Evolutionary conservation across 306 rosid species (phyloP).

Genomic region (Cucumis cinereus): DNA sequence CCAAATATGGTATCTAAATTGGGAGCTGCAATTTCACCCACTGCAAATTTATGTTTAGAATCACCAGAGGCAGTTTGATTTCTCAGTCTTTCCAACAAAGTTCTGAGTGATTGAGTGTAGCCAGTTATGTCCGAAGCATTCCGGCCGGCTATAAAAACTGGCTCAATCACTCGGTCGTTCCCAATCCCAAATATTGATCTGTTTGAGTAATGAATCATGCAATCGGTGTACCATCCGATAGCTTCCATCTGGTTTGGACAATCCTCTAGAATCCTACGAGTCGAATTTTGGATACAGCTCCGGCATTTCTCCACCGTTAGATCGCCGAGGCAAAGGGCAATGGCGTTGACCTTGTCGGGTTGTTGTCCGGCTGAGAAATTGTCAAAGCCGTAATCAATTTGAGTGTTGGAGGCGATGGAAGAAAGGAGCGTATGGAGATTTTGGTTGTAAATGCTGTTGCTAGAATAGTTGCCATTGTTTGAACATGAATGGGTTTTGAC

Average conservation of each 20-base stretch:
- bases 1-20: neutral
- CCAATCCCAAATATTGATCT: neutral
- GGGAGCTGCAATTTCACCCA: neutral
- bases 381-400: neutral
- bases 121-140: neutral
- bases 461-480: neutral
- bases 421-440: neutral
- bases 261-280: neutral
- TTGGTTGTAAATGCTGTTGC: neutral
- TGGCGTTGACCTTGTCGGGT: neutral
- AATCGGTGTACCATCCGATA: slow-evolving; percentile 5
- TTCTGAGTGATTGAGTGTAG: neutral
- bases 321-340: neutral
- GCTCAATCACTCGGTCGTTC: accelerated
- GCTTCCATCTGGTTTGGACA: slow-evolving; percentile 22
- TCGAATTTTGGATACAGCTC: neutral
- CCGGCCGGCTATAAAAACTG: accelerated
- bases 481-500: neutral
- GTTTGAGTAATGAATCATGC: slow-evolving; percentile 17
- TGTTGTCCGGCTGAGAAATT: neutral
- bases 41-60: neutral
- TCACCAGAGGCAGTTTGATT: neutral
- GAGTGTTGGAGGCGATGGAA: neutral
- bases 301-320: neutral
- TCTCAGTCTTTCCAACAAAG: neutral